Base-by-base conservation (phyloP, 2,329 filamentous ascomycete genomes). In the Cytospora paraplurivora region DNA sequence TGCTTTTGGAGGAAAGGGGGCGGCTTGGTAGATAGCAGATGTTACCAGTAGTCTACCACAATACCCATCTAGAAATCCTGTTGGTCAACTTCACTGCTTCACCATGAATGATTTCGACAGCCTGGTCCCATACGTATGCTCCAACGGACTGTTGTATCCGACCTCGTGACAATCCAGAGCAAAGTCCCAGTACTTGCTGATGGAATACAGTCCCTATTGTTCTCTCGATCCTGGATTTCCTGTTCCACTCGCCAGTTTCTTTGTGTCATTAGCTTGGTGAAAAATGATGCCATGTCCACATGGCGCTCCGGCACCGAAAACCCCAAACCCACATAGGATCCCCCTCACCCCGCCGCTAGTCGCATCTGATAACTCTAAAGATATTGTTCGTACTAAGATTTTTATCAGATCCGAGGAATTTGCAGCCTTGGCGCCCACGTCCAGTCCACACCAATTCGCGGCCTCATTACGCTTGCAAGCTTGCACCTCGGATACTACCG, bases 381-480 rank as follows among this genome's bases (percentile, higher is more conserved):
- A 19, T 19, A 2, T 19, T 21, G 6, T n/a, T 44, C 12, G 21
- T 12, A 21, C 32, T 34, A 55, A 53, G 32, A 38, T 49, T 55
- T 53, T 61, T 61, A 61, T 61, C 59, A 55, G 59, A 61, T 61
- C 59, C 59, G 51, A 55, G 54, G 59, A 55, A 17, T 61, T 61
- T 61, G 59, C 59, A 53, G 51, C 44, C 59, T 61, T 61, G 59
- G 59, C 58, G 32, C 32, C 35, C 37, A 21, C 33, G 51, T 38
- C 59, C 44, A 47, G 21, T 47, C 44, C 59, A 53, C 59, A 61
- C 55, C 38, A 8, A 50, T 19, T 52, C 51, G 58, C 44, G 32
- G 58, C 58, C 53, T 54, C 17, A 35, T 56, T 47, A 47, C n/a
- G n/a, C 44, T 11, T 44, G 56, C 38, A 64, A 44, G 34, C 41